Evolutionary conservation across 2,329 filamentous ascomycete genomes (phyloP), one percentile per base, ranked within the genome.

Genomic region (Scytalidium sp.): DNA sequence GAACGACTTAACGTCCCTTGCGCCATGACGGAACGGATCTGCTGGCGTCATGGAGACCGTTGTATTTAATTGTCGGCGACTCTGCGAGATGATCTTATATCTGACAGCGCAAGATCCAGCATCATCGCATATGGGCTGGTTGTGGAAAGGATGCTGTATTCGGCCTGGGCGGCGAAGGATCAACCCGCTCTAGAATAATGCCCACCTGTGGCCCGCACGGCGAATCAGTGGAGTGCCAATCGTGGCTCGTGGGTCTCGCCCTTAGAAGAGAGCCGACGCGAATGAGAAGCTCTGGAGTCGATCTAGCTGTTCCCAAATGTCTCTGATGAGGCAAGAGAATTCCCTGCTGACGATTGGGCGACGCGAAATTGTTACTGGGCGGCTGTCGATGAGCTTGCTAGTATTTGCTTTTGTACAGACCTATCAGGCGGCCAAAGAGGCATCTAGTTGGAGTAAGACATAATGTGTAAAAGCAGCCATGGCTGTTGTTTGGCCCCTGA

Each of bases 21-120:
- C 63, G 62, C 78, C 80, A 64, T 80, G 81, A 57, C 78, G 79
- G 60, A 84, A 83, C 61, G 84, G 72, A 62, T 77, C 75, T 55
- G 76, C 72, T 56, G 78, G 73, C 64, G 85, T 79, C 82, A 86
- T 86, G 53, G 58, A 63, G 47, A 45, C 41, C 42, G 49, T 46
- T 43, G 52, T 43, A 45, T 4, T 36, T 36, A 15, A 36, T 36
- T 36, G 32, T 36, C 32, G 32, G 32, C 32, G 32, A 15, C 13
- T 10, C 32, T 36, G 32, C 32, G 32, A 36, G 32, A 36, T 15
- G 32, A 36, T 36, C 11, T 36, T 36, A 36, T 36, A 36, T 36
- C 32, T 15, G 32, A 36, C 32, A 36, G 32, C 32, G 32, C 11
- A 36, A 36, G 32, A 36, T 52, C 55, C 57, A 60, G 54, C 61